Base-by-base conservation (phyloP, 2,329 filamentous ascomycete species). In the Trichophyton schoenleinii region DNA sequence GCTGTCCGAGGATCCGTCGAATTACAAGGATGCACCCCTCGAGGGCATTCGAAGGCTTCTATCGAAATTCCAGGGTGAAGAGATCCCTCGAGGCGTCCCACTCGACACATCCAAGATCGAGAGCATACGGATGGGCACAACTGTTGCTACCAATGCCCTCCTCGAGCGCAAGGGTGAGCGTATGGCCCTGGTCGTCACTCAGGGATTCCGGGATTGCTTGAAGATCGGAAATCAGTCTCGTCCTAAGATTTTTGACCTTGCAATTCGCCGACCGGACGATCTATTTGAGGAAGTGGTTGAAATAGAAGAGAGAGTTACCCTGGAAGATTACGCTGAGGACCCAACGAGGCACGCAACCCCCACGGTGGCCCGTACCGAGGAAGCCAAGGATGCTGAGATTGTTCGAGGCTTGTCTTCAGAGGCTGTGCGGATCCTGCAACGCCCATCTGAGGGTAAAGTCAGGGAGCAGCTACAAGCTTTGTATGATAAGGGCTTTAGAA, bases 51-150 rank as follows among this genome's bases (percentile, higher is more conserved):
- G 91, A 15, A 86, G 91, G 62, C 85, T 96, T 61, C 84, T 96
- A 74, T 87, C 86, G 66, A 85, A 84, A 67, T 95, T 95, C 73
- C 83, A 85, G 1, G 80, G 81, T 60, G 80, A 81, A 62, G 86
- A 92, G 3, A 91, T 95, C 52, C 88, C 89, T 2, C 85, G 91
- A 57, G 90, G 89, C 28, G 79, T 91, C 70, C 78, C 87, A 0
- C 78, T 96, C 7, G 90, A 96, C 72, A 96, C 91, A 0, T 83
- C 85, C 18, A 77, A 85, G 69, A 95, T 96, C 67, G 89, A 94
- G 67, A 91, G 88, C 61, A 96, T 96, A 71, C 87, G 91, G 57
- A 96, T 96, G 91, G 91, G 91, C 52, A 96, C 91, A 1, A 96
- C 91, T 0, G 91, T 96, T 11, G 91, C 91, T 8, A 96, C 91